phyloP scores from a whole-genome alignment of 2,329 filamentous ascomycete genomes.

The Trematosphaeria pertusa region DNA sequence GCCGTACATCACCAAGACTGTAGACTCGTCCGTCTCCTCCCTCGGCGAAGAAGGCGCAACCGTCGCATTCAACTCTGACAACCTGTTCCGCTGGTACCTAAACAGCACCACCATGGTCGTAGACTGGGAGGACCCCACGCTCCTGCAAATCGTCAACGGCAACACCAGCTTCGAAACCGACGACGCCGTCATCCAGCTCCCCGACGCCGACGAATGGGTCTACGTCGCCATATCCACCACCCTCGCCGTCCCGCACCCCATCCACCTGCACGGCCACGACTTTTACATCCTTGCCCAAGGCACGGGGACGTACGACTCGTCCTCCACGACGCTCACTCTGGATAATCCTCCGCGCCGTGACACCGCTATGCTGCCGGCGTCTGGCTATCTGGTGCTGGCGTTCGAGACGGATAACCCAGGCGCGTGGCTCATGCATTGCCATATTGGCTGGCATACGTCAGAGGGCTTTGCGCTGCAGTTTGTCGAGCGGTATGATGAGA shows the following conservation, averaged over 20 bases:
- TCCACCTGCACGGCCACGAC: conserved; percentile 58
- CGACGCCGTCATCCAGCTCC: conserved; percentile 40
- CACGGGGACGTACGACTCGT: conserved; percentile 32
- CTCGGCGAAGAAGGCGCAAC: conserved; percentile 39
- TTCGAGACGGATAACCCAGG: conserved; percentile 42
- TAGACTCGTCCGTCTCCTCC: conserved; percentile 27
- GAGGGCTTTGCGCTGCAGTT: conserved; percentile 58
- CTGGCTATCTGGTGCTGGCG: conserved; percentile 41
- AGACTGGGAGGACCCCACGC: conserved; percentile 48
- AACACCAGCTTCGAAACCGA: conserved; percentile 38
- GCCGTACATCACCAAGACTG: conserved; percentile 34
- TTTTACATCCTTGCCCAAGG: conserved; percentile 60
- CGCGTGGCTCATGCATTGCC: conserved; percentile 36
- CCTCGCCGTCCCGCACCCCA: conserved; percentile 45
- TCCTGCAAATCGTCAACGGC: conserved; percentile 42
- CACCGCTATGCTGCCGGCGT: conserved; percentile 17
- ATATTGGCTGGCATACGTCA: conserved; percentile 34
- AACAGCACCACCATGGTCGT: conserved; percentile 45
- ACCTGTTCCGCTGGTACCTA: conserved; percentile 51
- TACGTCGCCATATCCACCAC: conserved; percentile 49
- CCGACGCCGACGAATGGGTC: conserved; percentile 43
- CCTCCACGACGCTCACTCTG: conserved; percentile 21
- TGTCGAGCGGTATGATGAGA: conserved; percentile 46
- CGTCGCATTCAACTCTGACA: conserved; percentile 34
- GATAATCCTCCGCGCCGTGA: conserved; percentile 44